These are phyloP conservation scores for Danielia oregonensis DNA, from an alignment of 805 yeast genomes.

Conservation along the genomic window DNA sequence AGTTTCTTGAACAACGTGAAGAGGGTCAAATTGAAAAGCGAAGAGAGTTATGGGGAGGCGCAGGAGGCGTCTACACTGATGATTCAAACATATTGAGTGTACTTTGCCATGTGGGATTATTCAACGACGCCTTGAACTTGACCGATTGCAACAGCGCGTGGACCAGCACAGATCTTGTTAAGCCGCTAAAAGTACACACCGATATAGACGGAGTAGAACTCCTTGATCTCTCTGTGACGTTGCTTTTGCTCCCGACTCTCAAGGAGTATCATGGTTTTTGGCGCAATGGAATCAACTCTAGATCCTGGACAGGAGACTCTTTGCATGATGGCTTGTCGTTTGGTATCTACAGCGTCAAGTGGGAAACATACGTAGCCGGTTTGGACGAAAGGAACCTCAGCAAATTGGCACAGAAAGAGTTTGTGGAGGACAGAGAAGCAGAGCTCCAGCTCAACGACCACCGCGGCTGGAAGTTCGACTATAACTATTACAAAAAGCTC, in stretches of 20 bases:
- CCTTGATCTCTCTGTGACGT: slow-evolving; percentile 52
- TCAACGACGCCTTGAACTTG: slow-evolving; percentile 35
- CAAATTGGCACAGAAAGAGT: slow-evolving; percentile 27
- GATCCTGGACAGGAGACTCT: slow-evolving; percentile 56
- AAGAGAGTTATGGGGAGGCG: slow-evolving; percentile 74
- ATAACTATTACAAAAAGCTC: slow-evolving; percentile 23
- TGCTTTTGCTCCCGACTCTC: slow-evolving; percentile 67
- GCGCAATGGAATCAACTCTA: slow-evolving; percentile 67
- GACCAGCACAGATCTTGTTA: slow-evolving; percentile 24
- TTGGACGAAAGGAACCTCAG: slow-evolving; percentile 25
- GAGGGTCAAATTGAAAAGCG: slow-evolving; percentile 28
- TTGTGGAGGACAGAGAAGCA: slow-evolving; percentile 19
- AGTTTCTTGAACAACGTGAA: slow-evolving; percentile 39
- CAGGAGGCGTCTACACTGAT: slow-evolving; percentile 83
- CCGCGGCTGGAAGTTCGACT: slow-evolving; percentile 32
- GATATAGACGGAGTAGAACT: slow-evolving; percentile 19
- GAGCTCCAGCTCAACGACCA: slow-evolving; percentile 13
- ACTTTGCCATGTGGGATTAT: slow-evolving; percentile 70
- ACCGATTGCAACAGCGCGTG: slow-evolving; percentile 30
- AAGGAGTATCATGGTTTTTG: slow-evolving; percentile 60
- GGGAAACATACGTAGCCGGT: slow-evolving; percentile 37
- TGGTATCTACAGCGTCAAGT: slow-evolving; percentile 54
- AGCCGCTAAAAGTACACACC: slow-evolving; percentile 14
- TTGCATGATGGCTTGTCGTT: slow-evolving; percentile 79
- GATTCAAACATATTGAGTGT: slow-evolving; percentile 82